A percentile compares a stretch with the other conserved stretches of the same genome.
Conservation (phyloP, 768 basidiomycete species). For the Mycena rosella region DNA sequence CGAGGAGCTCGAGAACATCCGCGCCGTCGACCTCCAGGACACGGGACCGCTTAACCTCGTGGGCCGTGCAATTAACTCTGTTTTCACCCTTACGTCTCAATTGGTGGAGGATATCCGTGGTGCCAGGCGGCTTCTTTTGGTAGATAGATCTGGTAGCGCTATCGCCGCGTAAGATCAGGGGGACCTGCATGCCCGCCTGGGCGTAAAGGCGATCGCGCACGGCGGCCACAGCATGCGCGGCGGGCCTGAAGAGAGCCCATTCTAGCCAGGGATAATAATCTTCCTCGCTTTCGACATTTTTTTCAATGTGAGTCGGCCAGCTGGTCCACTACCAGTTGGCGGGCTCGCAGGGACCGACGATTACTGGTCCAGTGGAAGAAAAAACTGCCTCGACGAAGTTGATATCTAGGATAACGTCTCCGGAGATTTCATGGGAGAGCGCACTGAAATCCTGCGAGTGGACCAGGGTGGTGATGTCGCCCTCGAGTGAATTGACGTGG, state of each 20-base stretch:
- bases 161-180: not conserved
- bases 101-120: slow-evolving; percentile 1
- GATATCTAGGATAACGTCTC: not conserved
- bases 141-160: not conserved
- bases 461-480: slow-evolving; percentile 5
- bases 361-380: slow-evolving; percentile 1
- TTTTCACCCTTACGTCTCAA: not conserved
- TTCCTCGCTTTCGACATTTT: not conserved
- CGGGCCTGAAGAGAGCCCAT: slow-evolving; percentile 12
- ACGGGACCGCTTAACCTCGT: slow-evolving; percentile 14
- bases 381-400: not conserved
- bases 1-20: slow-evolving; percentile 6
- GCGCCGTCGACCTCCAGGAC: not conserved
- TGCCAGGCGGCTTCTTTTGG: not conserved
- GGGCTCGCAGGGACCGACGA: not conserved
- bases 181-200: not conserved
- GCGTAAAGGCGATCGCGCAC: slow-evolving; percentile 5
- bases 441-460: slow-evolving; percentile 1
- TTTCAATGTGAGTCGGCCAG: not conserved
- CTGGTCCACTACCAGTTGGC: not conserved
- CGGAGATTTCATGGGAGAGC: slow-evolving; percentile 2
- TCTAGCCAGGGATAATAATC: slow-evolving; percentile 11
- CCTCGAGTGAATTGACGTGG: not conserved
- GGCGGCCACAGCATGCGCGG: slow-evolving; percentile 4
- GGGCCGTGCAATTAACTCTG: not conserved